phyloP scores from a whole-genome alignment of 2,329 filamentous ascomycete species.

The Ilyonectria robusta region DNA sequence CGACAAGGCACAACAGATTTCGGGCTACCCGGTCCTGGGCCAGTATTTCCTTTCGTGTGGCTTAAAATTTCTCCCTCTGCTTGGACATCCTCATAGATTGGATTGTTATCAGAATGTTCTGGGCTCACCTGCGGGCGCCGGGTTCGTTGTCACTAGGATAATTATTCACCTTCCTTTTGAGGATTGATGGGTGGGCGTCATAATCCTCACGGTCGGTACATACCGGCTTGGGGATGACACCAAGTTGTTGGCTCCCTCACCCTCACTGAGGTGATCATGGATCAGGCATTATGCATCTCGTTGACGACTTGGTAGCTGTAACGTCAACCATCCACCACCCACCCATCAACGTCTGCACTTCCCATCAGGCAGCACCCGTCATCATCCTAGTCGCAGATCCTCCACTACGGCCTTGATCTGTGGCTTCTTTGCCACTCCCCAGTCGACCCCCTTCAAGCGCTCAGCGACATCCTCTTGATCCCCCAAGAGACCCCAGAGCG shows the following conservation, averaged over 20 bases:
- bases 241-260: conserved; percentile 17
- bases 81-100: not conserved
- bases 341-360: conserved; percentile 18
- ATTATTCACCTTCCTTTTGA: conserved; percentile 22
- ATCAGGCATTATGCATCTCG: conserved; percentile 41
- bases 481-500: conserved; percentile 66
- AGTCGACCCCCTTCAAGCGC: conserved; percentile 68
- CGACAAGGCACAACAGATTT: not conserved
- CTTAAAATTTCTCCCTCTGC: not conserved
- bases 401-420: conserved; percentile 60
- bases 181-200: conserved; percentile 13
- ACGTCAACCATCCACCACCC: not conserved
- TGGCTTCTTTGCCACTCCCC: conserved; percentile 67
- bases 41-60: not conserved
- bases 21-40: not conserved
- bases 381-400: conserved; percentile 56
- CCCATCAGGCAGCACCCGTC: conserved; percentile 20
- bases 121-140: conserved; percentile 7
- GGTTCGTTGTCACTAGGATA: not conserved
- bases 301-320: conserved; percentile 26
- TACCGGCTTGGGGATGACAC: conserved; percentile 17
- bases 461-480: conserved; percentile 48
- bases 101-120: not conserved
- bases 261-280: conserved; percentile 27
- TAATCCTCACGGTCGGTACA: conserved; percentile 20